Conservation (phyloP, 495 filamentous ascomycete species). For the Friedmanniomyces simplex region DNA sequence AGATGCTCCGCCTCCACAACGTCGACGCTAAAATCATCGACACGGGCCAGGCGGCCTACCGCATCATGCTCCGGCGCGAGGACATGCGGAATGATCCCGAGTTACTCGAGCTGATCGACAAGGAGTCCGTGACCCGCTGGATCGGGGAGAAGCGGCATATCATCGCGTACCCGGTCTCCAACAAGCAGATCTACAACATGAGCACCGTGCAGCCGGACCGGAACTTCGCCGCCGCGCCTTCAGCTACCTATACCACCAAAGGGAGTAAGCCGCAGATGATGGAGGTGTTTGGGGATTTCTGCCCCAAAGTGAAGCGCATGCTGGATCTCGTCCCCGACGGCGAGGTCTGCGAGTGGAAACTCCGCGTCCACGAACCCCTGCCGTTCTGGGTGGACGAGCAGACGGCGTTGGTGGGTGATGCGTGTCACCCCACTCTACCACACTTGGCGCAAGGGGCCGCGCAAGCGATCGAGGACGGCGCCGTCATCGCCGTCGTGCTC, state of each 20-base stretch:
- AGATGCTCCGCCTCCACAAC: conserved; percentile 49
- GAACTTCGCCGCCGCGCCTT: conserved; percentile 61
- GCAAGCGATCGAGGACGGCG: conserved; percentile 75
- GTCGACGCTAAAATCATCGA: conserved; percentile 51
- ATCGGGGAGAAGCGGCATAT: conserved; percentile 70
- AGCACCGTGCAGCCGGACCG: conserved; percentile 63
- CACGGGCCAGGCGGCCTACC: conserved; percentile 71
- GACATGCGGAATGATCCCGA: conserved; percentile 58
- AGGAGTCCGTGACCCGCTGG: conserved; percentile 62
- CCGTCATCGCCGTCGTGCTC: conserved; percentile 58
- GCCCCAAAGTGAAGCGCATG: conserved; percentile 60
- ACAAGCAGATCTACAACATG: conserved; percentile 69
- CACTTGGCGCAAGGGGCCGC: conserved; percentile 72
- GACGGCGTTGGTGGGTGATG: conserved; percentile 66
- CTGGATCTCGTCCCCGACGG: conserved; percentile 69
- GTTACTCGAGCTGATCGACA: conserved; percentile 55
- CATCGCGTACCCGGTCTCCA: conserved; percentile 69
- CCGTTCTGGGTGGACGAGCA: conserved; percentile 58
- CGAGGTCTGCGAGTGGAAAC: conserved; percentile 73
- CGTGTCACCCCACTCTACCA: conserved; percentile 70
- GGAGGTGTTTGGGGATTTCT: conserved; percentile 58
- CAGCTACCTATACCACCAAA: conserved; percentile 65
- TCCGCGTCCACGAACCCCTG: conserved; percentile 58
- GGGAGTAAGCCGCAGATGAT: conserved; percentile 61
- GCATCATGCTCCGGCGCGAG: conserved; percentile 64